phyloP scores from a whole-genome alignment of 208 protist genomes.

The Phytomonas serpens region DNA sequence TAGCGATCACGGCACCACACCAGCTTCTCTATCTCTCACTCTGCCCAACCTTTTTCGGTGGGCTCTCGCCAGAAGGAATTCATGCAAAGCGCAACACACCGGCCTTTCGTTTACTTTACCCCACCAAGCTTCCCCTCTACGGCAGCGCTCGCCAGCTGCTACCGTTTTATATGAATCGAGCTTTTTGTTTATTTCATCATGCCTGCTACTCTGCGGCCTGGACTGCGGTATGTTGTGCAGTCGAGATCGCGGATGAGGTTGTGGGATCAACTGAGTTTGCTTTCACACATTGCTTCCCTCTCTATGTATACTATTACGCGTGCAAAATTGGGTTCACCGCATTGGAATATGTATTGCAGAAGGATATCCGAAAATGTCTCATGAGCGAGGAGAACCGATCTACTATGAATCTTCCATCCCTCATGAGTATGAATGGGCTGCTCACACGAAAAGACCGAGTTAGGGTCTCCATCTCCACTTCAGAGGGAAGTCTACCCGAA shows the following conservation, averaged over 20 bases:
- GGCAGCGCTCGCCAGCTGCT: conserved; percentile 46
- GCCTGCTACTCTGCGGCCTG: conserved; percentile 41
- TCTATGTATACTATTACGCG: conserved; percentile 51
- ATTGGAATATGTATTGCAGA: neutral
- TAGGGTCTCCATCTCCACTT: neutral
- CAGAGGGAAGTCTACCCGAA: neutral
- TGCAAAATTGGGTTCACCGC: conserved; percentile 24
- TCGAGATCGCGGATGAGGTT: conserved; percentile 66
- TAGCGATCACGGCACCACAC: conserved; percentile 30
- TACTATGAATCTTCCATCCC: neutral
- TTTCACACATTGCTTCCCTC: conserved; percentile 63
- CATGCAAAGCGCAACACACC: conserved; percentile 20
- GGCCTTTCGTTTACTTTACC: conserved; percentile 36
- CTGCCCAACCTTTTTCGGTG: conserved; percentile 64
- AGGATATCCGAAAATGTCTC: conserved; percentile 4
- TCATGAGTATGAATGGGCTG: neutral
- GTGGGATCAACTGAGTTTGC: conserved; percentile 60
- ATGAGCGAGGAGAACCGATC: neutral
- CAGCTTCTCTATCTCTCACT: conserved; percentile 51
- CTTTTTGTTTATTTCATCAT: conserved; percentile 27
- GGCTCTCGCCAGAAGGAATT: conserved; percentile 33
- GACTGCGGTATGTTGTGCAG: conserved; percentile 54
- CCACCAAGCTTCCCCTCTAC: conserved; percentile 31
- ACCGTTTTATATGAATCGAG: conserved; percentile 60
- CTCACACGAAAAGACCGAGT: conserved; percentile 5